Conservation (phyloP, 2,329 filamentous ascomycete species). For the Ophiostoma montium region DNA sequence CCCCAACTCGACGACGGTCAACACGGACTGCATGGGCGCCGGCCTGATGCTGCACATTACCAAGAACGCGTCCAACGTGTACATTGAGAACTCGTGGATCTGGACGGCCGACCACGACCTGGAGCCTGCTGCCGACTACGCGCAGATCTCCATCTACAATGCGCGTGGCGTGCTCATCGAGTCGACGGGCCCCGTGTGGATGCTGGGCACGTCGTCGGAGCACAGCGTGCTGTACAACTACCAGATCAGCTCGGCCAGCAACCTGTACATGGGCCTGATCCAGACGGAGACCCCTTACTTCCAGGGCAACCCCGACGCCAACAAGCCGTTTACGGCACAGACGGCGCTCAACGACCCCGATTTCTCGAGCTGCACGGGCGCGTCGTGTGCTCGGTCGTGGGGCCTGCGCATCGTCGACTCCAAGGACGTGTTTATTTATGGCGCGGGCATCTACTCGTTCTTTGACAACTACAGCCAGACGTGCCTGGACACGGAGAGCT, state of each 20-base stretch:
- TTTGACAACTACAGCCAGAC: conserved; percentile 67
- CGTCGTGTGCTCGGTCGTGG: conserved; percentile 57
- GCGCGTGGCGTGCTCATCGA: conserved; percentile 74
- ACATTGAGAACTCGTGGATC: conserved; percentile 82
- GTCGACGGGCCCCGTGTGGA: conserved; percentile 60
- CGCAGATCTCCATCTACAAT: conserved; percentile 74
- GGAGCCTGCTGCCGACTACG: conserved; percentile 53
- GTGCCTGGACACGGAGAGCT: conserved; percentile 53
- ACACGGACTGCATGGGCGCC: conserved; percentile 56
- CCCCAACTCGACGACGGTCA: conserved; percentile 37
- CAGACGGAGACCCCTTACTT: conserved; percentile 86
- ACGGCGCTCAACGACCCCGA: conserved; percentile 50
- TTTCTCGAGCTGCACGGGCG: conserved; percentile 44
- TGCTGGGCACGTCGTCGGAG: conserved; percentile 62
- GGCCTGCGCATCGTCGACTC: conserved; percentile 59
- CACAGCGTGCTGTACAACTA: conserved; percentile 67
- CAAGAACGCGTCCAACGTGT: conserved; percentile 43
- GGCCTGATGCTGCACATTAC: conserved; percentile 58
- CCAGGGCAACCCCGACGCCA: conserved; percentile 67
- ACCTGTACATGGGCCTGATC: conserved; percentile 70
- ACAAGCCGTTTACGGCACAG: conserved; percentile 48
- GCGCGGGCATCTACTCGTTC: conserved; percentile 67
- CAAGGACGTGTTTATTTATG: conserved; percentile 52
- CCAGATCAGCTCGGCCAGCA: conserved; percentile 61
- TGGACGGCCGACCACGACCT: conserved; percentile 89